phyloP scores from a whole-genome alignment of 345 rosid genomes.

The Lepidium africanum region DNA sequence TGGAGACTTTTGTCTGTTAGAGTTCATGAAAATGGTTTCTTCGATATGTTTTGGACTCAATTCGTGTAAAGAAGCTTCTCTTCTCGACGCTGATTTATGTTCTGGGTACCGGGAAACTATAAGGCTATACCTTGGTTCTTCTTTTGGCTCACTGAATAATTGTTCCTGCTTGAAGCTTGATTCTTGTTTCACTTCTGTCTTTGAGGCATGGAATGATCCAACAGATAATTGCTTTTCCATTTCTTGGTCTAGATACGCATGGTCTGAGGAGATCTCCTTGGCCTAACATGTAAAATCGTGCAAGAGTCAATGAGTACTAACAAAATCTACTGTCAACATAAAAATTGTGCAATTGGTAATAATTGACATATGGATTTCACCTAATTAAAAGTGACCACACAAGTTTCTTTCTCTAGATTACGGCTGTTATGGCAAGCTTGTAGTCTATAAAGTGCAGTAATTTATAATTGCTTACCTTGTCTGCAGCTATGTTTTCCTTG shows the following conservation, averaged over 20 bases:
- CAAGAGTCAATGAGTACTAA: not conserved
- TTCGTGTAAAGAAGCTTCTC: slow-evolving; percentile 15
- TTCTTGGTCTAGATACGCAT: slow-evolving; percentile 2
- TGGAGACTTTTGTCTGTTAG: slow-evolving; percentile 3
- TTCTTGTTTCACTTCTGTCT: not conserved
- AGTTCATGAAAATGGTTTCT: slow-evolving; percentile 9
- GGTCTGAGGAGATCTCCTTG: slow-evolving; percentile 12
- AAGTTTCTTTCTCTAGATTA: not conserved
- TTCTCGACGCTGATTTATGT: slow-evolving; percentile 2
- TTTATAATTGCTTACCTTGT: not conserved
- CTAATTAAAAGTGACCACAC: not conserved
- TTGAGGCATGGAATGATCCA: not conserved
- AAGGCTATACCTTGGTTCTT: not conserved
- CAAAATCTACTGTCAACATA: not conserved
- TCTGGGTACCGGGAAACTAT: not conserved
- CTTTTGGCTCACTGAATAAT: not conserved
- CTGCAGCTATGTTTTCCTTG: not conserved
- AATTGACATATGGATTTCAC: not conserved
- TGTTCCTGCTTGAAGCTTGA: slow-evolving; percentile 20
- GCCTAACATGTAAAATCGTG: slow-evolving; percentile 8
- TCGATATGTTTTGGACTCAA: slow-evolving; percentile 4
- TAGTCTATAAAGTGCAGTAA: not conserved
- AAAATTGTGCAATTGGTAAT: not conserved
- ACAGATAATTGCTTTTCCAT: not conserved
- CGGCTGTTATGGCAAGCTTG: not conserved